Base-by-base conservation (phyloP, 345 rosid genomes). In the Dovyalis caffra region DNA sequence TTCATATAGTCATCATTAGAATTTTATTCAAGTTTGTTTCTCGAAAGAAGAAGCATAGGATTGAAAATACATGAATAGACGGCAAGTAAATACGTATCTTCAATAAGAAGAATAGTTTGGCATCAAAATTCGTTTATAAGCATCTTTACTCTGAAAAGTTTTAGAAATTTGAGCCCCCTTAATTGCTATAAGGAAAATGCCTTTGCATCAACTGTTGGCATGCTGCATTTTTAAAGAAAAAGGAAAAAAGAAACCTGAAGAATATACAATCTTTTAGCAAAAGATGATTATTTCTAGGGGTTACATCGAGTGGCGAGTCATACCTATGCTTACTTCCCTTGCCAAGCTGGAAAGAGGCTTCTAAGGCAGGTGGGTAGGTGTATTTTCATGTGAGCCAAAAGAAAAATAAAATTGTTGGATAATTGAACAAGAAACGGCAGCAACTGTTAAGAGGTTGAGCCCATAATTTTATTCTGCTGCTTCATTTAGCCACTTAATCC, bases 331-430 rank as follows among this genome's bases (percentile, higher is more conserved):
- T 34, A 6, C 68, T 34, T 64, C 68, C 65, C 65, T 62, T 15
- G 25, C 23, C 51, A 67, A 67, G 70, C 56, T n/a, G 70, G 16
- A 67, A 67, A 18, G 53, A 38, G 70, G 51, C 12, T 67, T 37
- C 32, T 23, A 67, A 29, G 53, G 21, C 34, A 38, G 70, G 9
- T 14, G 18, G 20, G 49, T 43, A 5, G 3, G 32, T 67, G 23
- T 40, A 3, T 2, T 25, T 67, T 4, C 53, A 67, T 67, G 20
- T 23, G 20, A 40, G 21, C 20, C 32, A 38, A 26, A 67, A 25
- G 56, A 31, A 67, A 23, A 40, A 6, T 20, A 12, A 23, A 38
- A 25, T 6, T 3, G 38, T 14, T 5, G 38, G 45, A 9, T 64
- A 34, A 64, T 9, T 21, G 10, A 64, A 40, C 8, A 25, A 37